phyloP scores from a whole-genome alignment of 371 early-diverging fungal species.

The Actinomucor elegans region DNA sequence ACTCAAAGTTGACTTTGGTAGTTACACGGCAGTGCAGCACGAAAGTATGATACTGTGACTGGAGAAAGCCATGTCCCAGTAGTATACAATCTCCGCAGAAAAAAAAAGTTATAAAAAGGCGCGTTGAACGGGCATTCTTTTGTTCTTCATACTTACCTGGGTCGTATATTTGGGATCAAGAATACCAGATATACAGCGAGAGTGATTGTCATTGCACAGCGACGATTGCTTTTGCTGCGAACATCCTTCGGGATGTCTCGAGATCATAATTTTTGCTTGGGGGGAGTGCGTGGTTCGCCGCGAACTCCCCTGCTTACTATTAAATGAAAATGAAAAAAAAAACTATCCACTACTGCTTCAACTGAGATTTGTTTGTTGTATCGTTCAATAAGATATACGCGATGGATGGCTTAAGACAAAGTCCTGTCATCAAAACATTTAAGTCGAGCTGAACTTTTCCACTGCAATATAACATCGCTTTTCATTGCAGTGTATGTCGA shows the following conservation, averaged over 20 bases:
- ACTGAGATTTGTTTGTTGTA: too few relatives aligned
- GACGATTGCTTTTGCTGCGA: constrained; percentile 36
- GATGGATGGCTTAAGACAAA: too few relatives aligned
- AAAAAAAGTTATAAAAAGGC: constrained; percentile 31
- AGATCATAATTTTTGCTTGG: constrained; percentile 45
- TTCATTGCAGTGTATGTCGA: too few relatives aligned
- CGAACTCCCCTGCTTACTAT: constrained; percentile 18
- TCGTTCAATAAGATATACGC: too few relatives aligned
- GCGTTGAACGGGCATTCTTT: neutral
- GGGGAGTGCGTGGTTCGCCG: constrained; percentile 41
- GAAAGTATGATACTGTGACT: neutral
- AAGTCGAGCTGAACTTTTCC: too few relatives aligned
- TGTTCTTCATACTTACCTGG: constrained; percentile 46
- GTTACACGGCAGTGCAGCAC: too few relatives aligned
- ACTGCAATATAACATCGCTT: too few relatives aligned
- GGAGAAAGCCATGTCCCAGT: neutral
- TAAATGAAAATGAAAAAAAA: neutral
- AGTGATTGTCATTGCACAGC: constrained; percentile 44
- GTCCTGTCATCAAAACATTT: too few relatives aligned
- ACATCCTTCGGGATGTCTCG: constrained; percentile 43
- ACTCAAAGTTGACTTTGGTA: too few relatives aligned
- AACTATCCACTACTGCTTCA: too few relatives aligned
- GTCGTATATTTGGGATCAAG: constrained; percentile 37
- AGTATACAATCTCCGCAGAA: neutral
- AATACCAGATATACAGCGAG: constrained; percentile 27